Evolutionary conservation across 2,329 filamentous ascomycete species (phyloP).

Genomic region (Colletotrichum sp.): DNA sequence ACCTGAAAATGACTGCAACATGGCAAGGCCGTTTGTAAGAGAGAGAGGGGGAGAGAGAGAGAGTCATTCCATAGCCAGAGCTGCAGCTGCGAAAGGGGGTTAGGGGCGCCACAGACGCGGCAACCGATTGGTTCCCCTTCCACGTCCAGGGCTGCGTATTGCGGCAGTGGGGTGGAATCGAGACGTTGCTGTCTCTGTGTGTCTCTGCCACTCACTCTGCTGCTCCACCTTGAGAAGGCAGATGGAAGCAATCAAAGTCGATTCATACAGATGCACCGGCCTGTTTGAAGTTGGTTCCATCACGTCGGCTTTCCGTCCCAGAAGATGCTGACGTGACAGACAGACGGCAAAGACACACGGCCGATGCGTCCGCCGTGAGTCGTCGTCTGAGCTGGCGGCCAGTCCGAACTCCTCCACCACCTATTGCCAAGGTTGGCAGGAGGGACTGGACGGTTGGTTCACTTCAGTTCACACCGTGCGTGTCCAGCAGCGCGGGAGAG

Average conservation of each 20-base stretch:
- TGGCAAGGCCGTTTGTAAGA: not conserved
- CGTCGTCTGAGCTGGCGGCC: conserved; percentile 4
- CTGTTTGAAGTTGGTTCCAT: conserved; percentile 6
- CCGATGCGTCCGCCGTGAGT: not conserved
- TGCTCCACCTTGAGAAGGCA: not conserved
- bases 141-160: not conserved
- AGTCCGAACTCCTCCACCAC: conserved; percentile 2
- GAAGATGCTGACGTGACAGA: not conserved
- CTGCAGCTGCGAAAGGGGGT: not conserved
- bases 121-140: conserved; percentile 7
- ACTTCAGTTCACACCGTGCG: not conserved
- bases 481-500: not conserved
- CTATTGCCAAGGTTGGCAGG: not conserved
- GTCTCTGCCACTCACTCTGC: not conserved
- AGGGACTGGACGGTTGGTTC: not conserved
- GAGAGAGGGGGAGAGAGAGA: too few species aligned
- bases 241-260: not conserved
- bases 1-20: not conserved
- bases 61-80: conserved; percentile 5
- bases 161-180: not conserved
- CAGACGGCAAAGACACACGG: not conserved
- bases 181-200: not conserved
- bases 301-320: not conserved
- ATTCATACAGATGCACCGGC: not conserved
- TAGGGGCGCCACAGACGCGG: not conserved